Evolutionary conservation across 176 grass and related monocot species (phyloP).

Genomic region (Tillandsia leiboldiana): DNA sequence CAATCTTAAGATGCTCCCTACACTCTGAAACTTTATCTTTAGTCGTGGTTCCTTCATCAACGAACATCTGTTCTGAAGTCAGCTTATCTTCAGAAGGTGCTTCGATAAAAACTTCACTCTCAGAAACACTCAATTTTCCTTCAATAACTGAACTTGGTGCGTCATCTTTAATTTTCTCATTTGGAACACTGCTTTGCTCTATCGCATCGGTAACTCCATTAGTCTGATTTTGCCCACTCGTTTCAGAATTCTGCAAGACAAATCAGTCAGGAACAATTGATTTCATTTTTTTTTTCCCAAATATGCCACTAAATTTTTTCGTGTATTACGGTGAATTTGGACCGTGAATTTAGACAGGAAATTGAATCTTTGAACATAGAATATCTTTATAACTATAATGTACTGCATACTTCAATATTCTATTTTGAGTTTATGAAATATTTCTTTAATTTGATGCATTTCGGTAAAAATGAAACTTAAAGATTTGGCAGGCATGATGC

Average conservation of each 20-base stretch:
- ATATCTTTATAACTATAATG: neutral
- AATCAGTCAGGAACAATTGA: neutral
- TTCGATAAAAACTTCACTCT: conserved; percentile 6
- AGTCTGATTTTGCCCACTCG: neutral
- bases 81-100: neutral
- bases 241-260: neutral
- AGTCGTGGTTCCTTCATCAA: neutral
- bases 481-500: too few species aligned
- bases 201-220: neutral
- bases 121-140: neutral
- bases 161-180: neutral
- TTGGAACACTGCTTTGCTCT: neutral
- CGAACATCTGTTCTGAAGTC: neutral
- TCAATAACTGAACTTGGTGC: conserved; percentile 1
- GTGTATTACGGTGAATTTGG: neutral
- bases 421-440: neutral
- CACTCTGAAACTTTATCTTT: neutral
- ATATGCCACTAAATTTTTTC: neutral
- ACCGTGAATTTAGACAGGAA: neutral
- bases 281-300: neutral
- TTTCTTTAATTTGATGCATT: too few species aligned
- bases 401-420: neutral
- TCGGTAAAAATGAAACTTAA: too few species aligned
- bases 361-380: neutral
- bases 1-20: neutral